phyloP scores from a whole-genome alignment of 208 protist species.

The Polymyxa betae region DNA sequence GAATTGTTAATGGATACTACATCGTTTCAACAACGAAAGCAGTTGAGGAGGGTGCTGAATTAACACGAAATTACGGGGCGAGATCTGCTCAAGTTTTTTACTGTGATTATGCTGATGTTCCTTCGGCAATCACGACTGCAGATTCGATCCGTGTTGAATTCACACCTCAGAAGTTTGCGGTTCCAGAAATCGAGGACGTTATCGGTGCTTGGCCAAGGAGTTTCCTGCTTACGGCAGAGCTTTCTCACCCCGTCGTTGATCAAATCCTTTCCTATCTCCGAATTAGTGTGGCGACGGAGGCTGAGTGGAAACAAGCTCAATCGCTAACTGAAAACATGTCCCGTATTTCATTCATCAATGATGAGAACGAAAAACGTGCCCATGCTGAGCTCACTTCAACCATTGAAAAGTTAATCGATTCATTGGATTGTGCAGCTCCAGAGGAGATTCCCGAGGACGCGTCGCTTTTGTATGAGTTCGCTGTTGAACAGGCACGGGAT shows the following conservation, averaged over 20 bases:
- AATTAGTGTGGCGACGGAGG: too few species aligned
- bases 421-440: not conserved
- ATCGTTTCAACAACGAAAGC: not conserved
- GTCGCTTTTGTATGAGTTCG: not conserved
- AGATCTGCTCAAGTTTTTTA: not conserved
- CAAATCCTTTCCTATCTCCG: too few species aligned
- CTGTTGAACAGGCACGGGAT: not conserved
- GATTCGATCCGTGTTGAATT: not conserved
- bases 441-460: not conserved
- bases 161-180: not conserved
- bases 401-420: not conserved
- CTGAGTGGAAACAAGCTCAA: not conserved
- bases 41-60: not conserved
- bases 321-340: not conserved
- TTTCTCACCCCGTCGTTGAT: not conserved
- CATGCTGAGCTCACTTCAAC: not conserved
- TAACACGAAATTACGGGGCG: not conserved
- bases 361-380: not conserved
- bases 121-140: not conserved
- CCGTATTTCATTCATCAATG: not conserved
- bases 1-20: not conserved
- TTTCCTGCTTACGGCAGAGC: not conserved
- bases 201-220: not conserved
- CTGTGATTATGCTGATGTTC: not conserved
- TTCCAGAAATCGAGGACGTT: not conserved